Percentiles rank a stretch among this genome's conserved stretches.
phyloP scores from a whole-genome alignment of 2,329 filamentous ascomycete genomes.

The Aspergillus caelatus region DNA sequence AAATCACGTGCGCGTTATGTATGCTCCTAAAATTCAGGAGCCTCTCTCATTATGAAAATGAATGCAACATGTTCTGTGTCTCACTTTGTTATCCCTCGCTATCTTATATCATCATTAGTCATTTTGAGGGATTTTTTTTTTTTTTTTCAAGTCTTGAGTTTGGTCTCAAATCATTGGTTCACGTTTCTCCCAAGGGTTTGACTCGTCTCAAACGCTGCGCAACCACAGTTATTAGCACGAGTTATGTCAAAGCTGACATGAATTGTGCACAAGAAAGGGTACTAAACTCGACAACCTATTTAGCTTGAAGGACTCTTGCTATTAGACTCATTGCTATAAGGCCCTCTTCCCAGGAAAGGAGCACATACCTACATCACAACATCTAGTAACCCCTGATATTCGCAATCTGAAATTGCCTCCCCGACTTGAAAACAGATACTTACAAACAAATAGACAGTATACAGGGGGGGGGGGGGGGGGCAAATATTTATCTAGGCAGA shows the following conservation, averaged over 20 bases:
- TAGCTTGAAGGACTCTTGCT: not conserved
- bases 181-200: too few relatives aligned
- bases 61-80: not conserved
- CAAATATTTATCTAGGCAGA: too few relatives aligned
- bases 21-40: not conserved
- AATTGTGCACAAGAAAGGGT: not conserved
- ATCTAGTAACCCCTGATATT: too few relatives aligned
- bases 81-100: not conserved
- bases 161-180: not conserved
- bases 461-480: too few relatives aligned
- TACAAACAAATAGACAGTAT: too few relatives aligned
- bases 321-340: not conserved
- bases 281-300: not conserved
- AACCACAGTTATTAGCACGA: not conserved
- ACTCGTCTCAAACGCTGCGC: too few relatives aligned
- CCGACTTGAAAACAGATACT: too few relatives aligned
- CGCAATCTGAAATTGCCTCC: not conserved
- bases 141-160: not conserved
- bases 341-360: not conserved
- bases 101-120: too few relatives aligned
- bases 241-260: not conserved
- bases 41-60: not conserved
- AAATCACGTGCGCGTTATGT: not conserved
- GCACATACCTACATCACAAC: not conserved
- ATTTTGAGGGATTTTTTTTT: not conserved